A percentile compares a stretch with the other conserved stretches of the same genome.
Conservation (phyloP, 768 basidiomycete species). For the Russula compacta region DNA sequence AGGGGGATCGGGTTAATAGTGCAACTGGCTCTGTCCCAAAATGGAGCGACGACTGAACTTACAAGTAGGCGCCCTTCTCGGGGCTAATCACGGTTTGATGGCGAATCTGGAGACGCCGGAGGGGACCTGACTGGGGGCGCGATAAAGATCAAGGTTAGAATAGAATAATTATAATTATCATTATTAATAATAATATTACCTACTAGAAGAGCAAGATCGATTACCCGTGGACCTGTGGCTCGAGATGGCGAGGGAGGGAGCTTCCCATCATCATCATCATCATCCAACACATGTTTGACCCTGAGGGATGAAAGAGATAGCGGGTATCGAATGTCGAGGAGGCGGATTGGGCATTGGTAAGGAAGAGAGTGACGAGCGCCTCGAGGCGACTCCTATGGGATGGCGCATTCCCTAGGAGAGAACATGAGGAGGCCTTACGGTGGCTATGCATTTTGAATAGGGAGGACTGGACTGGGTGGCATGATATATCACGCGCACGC, state of each 20-base stretch:
- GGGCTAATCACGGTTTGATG: conserved; percentile 9
- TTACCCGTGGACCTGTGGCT: not conserved
- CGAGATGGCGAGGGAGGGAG: not conserved
- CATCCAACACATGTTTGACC: not conserved
- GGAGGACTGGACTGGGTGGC: not conserved
- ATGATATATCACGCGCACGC: conserved; percentile 7
- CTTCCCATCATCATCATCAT: not conserved
- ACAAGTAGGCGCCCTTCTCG: not conserved
- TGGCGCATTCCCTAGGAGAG: not conserved
- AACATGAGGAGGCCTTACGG: conserved; percentile 17
- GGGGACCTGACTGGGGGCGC: not conserved
- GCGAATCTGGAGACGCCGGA: not conserved
- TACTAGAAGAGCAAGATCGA: not conserved
- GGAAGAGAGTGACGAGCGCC: not conserved
- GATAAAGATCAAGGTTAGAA: conserved; percentile 17
- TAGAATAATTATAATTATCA: no score
- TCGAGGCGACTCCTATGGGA: conserved; percentile 9
- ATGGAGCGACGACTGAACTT: not conserved
- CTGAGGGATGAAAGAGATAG: not conserved
- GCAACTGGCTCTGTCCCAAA: not conserved
- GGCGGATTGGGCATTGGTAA: not conserved
- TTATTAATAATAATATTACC: no score
- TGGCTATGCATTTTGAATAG: conserved; percentile 8
- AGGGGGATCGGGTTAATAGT: not conserved
- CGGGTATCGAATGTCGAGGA: not conserved